Conservation (phyloP, 1,284 basidiomycete genomes). For the Ceratobasidium sp. region DNA sequence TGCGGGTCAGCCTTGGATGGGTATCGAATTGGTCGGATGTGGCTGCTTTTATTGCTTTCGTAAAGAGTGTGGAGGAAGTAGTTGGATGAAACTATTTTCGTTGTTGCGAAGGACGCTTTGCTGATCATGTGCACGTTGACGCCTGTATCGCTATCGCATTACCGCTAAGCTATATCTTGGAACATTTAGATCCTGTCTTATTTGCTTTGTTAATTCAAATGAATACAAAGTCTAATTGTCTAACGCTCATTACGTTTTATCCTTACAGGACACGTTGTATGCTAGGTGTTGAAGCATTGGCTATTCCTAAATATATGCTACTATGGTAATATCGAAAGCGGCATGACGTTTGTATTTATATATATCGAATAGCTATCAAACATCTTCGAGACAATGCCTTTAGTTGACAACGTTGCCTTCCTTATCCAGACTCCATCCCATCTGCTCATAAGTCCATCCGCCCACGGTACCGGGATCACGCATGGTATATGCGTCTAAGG, state of each 20-base stretch:
- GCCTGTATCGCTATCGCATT: background rate
- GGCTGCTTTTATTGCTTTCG: slow-evolving; percentile 31
- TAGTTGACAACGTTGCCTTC: slow-evolving; percentile 58
- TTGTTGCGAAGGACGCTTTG: background rate
- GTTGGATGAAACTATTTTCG: background rate
- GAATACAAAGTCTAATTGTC: background rate
- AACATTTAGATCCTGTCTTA: background rate
- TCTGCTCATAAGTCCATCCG: slow-evolving; percentile 67
- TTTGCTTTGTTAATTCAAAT: background rate
- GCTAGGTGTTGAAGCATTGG: too few relatives aligned
- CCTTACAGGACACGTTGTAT: too few relatives aligned
- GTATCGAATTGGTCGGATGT: slow-evolving; percentile 41
- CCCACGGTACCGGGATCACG: slow-evolving; percentile 57
- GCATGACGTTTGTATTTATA: too few relatives aligned
- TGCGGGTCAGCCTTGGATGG: slow-evolving; percentile 75
- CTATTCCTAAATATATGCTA: too few relatives aligned
- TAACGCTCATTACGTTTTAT: background rate
- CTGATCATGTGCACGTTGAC: background rate
- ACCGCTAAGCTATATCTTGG: background rate
- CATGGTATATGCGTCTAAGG: slow-evolving; percentile 59
- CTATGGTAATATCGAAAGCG: too few relatives aligned
- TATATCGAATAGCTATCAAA: too few relatives aligned
- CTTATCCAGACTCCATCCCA: slow-evolving; percentile 66
- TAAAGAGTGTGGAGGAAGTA: slow-evolving; percentile 11
- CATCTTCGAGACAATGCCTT: background rate